phyloP scores from a whole-genome alignment of 73 alveolate genomes.

The Paramecium primaurelia region DNA sequence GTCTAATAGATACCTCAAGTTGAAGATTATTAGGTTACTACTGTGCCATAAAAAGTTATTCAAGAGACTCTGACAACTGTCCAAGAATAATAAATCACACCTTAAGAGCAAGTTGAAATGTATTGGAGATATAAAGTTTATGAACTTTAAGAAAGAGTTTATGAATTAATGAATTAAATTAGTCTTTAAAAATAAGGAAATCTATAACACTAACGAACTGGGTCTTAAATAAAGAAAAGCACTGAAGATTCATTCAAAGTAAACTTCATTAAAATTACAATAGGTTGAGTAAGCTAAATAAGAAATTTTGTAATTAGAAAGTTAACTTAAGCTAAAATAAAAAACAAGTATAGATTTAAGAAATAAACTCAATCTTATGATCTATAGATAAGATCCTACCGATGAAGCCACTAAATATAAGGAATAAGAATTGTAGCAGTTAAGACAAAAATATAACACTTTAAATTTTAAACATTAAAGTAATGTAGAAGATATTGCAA shows the following conservation, averaged over 20 bases:
- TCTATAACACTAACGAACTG: not conserved
- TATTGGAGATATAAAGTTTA: not conserved
- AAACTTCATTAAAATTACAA: not conserved
- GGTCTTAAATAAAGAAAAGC: not conserved
- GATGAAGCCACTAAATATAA: not conserved
- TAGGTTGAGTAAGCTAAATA: not conserved
- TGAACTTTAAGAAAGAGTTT: not conserved
- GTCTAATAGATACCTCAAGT: not conserved
- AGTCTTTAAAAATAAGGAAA: not conserved
- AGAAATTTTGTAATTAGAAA: not conserved
- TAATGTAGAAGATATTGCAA: not conserved
- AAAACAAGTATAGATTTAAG: not conserved
- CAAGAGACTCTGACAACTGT: not conserved
- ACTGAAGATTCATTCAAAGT: not conserved
- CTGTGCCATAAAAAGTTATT: not conserved
- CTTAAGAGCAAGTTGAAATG: not conserved
- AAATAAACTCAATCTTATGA: not conserved
- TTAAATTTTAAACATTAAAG: not conserved
- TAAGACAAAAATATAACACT: not conserved
- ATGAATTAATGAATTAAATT: not conserved
- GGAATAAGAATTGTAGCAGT: not conserved
- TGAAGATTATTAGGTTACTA: not conserved
- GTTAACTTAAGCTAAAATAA: not conserved
- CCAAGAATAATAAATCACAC: not conserved
- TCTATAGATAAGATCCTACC: not conserved